These are phyloP conservation scores for Nyssa sinensis DNA, from an alignment of 148 eudicot species.

Conservation along the genomic window DNA sequence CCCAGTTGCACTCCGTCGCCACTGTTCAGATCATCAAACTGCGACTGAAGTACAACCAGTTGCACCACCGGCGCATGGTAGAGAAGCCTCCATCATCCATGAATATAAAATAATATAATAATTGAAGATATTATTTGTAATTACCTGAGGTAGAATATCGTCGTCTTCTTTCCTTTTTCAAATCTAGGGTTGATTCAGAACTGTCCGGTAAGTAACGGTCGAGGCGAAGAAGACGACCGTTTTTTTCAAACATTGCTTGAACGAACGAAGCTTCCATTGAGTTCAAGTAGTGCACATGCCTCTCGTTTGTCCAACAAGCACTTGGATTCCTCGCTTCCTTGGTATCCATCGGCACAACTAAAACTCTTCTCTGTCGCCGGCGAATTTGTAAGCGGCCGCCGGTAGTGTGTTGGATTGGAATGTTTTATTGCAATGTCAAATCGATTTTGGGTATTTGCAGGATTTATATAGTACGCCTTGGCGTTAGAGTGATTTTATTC, in stretches of 20 bases:
- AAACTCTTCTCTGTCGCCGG: background rate
- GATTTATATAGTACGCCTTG: background rate
- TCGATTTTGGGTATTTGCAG: background rate
- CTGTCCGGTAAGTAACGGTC: conserved; percentile 61
- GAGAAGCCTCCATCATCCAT: background rate
- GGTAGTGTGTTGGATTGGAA: background rate
- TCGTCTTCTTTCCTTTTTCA: conserved; percentile 14
- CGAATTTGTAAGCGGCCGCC: background rate
- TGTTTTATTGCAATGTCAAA: background rate
- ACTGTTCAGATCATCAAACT: background rate
- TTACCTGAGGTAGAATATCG: conserved; percentile 27
- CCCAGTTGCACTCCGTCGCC: background rate
- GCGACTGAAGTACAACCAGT: too few species aligned
- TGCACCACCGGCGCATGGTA: background rate
- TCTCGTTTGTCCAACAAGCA: conserved; percentile 57
- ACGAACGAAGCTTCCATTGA: conserved; percentile 64
- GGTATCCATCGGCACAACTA: background rate
- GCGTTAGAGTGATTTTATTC: background rate
- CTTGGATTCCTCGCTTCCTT: background rate
- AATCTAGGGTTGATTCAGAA: conserved; percentile 61
- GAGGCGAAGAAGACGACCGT: conserved; percentile 16
- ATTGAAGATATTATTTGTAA: too few species aligned
- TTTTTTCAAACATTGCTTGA: conserved; percentile 29
- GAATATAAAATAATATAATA: too few species aligned
- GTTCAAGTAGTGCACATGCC: conserved; percentile 48